Base-by-base conservation (phyloP, 805 yeast species). In the Jamesozyma rosinii region DNA sequence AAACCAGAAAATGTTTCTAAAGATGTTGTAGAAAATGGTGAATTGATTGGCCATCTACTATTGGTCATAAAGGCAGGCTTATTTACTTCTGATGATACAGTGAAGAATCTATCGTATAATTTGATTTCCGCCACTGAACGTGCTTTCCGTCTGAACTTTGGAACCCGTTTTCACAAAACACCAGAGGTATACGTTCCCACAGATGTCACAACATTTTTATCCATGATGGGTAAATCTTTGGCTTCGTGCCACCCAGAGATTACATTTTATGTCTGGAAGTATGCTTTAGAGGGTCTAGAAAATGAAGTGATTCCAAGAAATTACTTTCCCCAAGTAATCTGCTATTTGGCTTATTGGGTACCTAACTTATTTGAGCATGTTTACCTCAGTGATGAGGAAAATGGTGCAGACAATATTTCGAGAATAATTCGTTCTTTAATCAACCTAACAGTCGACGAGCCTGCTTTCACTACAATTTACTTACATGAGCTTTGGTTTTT, bases 31-130 rank as follows among this genome's bases (percentile, higher is more conserved):
- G 65, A 55, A 27, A 30, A 17, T 10, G 39, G 35, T 8, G 70
- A 68, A 35, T 66, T 78, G 55, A 67, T 83, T 45, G 81, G 86
- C 2, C 74, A 78, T 41, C 58, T 86, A 34, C 64, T 82, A 40
- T 76, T 83, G 48, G 75, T 83, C 24, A 76, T 76, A 11, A 73
- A 84, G 49, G 74, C 82, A 11, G 90, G 90, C 0, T 62, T 87
- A 37, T 66, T 83, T n/a, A 74, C 79, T 6, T 66, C 71, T 3
- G 70, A 76, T 43, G 75, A 71, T 22, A 76, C 73, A 1, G 77
- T 85, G 2, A 71, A 87, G 50, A 67, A 73, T 11, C 70, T 84
- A 6, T 76, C 92, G 0, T 81, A 80, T 47, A 68, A 74, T 30
- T 64, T 87, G 6, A 65, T 84, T 47, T 75, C 82, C 1, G 74